These are phyloP conservation scores for Zymoseptoria tritici DNA, from an alignment of 2,329 filamentous ascomycete genomes.

Conservation along the genomic window DNA sequence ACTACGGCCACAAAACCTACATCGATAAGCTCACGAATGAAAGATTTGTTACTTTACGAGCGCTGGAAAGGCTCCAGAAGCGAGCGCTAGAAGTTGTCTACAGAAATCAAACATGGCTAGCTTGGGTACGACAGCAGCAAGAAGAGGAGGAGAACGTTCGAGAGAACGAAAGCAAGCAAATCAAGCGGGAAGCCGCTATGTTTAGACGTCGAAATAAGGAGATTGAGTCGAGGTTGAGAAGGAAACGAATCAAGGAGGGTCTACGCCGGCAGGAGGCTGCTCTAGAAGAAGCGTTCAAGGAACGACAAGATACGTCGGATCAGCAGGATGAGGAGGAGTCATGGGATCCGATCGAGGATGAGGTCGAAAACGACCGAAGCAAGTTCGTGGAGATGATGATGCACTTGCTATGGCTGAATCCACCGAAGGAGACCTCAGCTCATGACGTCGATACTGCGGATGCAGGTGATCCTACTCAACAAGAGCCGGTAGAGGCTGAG, in stretches of 20 bases:
- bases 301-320: conserved; percentile 30
- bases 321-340: conserved; percentile 32
- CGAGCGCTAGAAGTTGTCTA: conserved; percentile 40
- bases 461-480: conserved; percentile 27
- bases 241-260: conserved; percentile 37
- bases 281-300: conserved; percentile 37
- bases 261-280: conserved; percentile 39
- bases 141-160: conserved; percentile 39
- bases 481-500: background rate
- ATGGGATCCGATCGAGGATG: conserved; percentile 46
- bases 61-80: conserved; percentile 39
- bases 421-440: conserved; percentile 53
- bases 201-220: conserved; percentile 44
- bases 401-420: conserved; percentile 45
- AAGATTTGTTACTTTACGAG: conserved; percentile 31
- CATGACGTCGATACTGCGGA: conserved; percentile 68
- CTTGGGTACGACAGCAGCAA: conserved; percentile 41
- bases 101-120: conserved; percentile 42
- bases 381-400: conserved; percentile 41
- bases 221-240: conserved; percentile 33
- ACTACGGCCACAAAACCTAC: conserved; percentile 40
- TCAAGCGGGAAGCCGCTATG: conserved; percentile 43
- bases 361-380: conserved; percentile 38
- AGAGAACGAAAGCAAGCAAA: conserved; percentile 44
- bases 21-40: conserved; percentile 33